phyloP scores from a whole-genome alignment of 2,329 filamentous ascomycete genomes.

The Trichoderma endophyticum region DNA sequence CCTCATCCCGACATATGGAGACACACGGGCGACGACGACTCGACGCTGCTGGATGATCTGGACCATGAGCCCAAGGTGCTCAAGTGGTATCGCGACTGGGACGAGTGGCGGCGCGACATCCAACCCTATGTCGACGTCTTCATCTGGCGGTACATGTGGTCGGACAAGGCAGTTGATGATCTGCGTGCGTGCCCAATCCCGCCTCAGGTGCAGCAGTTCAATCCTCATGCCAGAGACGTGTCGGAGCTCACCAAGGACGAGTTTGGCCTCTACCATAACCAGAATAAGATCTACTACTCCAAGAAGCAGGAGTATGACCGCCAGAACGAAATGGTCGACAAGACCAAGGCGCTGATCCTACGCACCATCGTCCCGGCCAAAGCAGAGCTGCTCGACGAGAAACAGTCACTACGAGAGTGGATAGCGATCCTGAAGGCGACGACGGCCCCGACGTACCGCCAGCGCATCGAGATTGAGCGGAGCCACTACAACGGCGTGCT shows the following conservation, averaged over 20 bases:
- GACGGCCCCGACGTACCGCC: conserved; percentile 11
- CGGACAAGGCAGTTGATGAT: conserved; percentile 2
- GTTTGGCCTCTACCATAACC: neutral
- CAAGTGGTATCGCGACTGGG: conserved; percentile 11
- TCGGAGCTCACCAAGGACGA: conserved; percentile 17
- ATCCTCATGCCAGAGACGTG: conserved; percentile 6
- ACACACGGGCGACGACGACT: conserved; percentile 13
- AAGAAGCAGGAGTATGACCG: conserved; percentile 6
- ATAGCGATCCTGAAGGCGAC: neutral
- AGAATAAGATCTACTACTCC: conserved; percentile 12
- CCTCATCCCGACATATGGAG: neutral
- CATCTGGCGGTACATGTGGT: conserved; percentile 16
- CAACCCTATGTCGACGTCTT: conserved; percentile 11
- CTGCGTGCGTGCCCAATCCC: neutral
- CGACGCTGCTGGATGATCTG: conserved; percentile 12
- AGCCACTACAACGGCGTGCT: conserved; percentile 9
- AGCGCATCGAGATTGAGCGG: conserved; percentile 13
- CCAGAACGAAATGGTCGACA: conserved; percentile 5
- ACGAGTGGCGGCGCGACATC: conserved; percentile 13
- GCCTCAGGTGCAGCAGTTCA: conserved; percentile 13
- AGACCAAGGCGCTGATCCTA: conserved; percentile 6
- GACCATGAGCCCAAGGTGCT: conserved; percentile 9
- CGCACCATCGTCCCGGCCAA: conserved; percentile 2
- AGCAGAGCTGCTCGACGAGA: conserved; percentile 7
- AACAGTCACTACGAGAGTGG: conserved; percentile 7